Evolutionary conservation across 306 rosid genomes (phyloP), one percentile per base, ranked within the genome.

Genomic region (Sicyos edulis): DNA sequence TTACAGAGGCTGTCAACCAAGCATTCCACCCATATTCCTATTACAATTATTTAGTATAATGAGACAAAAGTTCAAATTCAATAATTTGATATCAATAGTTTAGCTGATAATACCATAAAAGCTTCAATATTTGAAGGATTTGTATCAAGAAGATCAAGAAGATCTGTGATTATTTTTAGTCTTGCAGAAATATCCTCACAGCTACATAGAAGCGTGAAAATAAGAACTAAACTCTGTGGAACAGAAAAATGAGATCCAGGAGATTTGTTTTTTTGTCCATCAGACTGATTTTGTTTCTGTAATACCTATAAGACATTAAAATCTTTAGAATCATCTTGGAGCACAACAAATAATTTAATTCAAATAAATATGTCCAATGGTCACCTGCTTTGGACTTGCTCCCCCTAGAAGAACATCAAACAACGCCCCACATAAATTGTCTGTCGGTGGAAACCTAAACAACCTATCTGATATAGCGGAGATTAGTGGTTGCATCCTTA

Each of bases 351-450:
- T 17, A 45, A 56, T 16, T 61, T 60, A 4, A 26, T 14, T 58
- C 65, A 21, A 37, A 63, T 34, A 72, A 19, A 12, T 49, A 44
- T 73, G 42, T 70, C 4, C 26, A 58, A 70, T 70, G 51, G 6
- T 70, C 75, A 93, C 98, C 98, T 93, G 98, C 85, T 87, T 93
- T 79, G 98, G 98, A 82, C 98, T 93, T 78, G 98, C 98, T 81
- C 98, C 98, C 55, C 98, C 98, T 57, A 93, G 98, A 84, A 93
- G 97, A 81, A 87, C 96, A 79, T 93, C 98, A 79, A 93, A 93
- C 78, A 93, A 85, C 70, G 97, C 84, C 71, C 97, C 98, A 83
- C 96, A 86, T 22, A 93, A 75, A 84, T 87, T 83, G 70, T 93
- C 98, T 22, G 98, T 86, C 82, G 78, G 95, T 54, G 90, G 92